A percentile compares a stretch with the other conserved stretches of the same genome.
Evolutionary conservation across 1,284 basidiomycete genomes (phyloP).

Genomic region (Puccinia horiana): DNA sequence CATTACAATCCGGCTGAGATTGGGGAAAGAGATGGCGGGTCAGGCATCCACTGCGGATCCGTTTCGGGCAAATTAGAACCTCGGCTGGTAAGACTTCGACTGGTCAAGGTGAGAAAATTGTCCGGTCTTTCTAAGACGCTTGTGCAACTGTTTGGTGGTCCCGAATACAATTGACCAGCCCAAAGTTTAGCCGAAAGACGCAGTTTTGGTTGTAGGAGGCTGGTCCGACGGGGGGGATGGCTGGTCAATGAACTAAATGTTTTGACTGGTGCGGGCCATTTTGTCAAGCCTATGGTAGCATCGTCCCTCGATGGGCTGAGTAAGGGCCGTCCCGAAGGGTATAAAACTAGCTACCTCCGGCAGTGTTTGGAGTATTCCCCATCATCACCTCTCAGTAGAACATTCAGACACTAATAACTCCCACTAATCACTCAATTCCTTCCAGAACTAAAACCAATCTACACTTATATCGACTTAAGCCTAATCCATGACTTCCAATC

Average conservation of each 20-base stretch:
- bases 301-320: not conserved
- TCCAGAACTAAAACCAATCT: not conserved
- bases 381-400: not conserved
- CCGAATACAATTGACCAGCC: not conserved
- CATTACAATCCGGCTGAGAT: not conserved
- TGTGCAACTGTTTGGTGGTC: not conserved
- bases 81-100: not conserved
- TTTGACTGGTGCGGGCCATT: not conserved
- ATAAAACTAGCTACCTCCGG: not conserved
- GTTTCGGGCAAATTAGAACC: not conserved
- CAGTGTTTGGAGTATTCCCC: not conserved
- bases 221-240: conserved; percentile 1
- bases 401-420: not conserved
- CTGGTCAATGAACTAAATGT: not conserved
- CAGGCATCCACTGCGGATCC: not conserved
- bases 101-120: not conserved
- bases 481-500: not conserved
- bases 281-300: too few species aligned
- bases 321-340: not conserved
- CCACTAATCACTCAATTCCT: not conserved
- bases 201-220: not conserved
- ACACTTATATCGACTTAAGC: not conserved
- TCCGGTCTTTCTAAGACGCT: not conserved
- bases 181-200: not conserved
- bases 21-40: not conserved